Evolutionary conservation across 1,284 basidiomycete species (phyloP), one percentile per base, ranked within the genome.

Genomic region (Takashimella tepidaria): DNA sequence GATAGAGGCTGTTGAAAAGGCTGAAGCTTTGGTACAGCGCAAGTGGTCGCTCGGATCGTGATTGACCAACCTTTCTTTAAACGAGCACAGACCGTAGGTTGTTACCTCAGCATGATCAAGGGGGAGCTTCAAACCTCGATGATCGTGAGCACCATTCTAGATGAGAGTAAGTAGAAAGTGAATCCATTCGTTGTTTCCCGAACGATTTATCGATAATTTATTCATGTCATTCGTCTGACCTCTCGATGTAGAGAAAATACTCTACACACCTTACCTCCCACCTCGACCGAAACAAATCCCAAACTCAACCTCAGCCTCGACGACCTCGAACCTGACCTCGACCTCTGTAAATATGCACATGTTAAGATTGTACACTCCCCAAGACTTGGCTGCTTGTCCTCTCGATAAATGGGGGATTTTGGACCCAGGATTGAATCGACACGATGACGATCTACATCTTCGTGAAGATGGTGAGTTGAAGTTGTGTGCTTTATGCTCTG

Each of bases 321-420:
- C 50, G 16, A 46, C 47, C 46, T 41, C 54, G 13, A 48, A 45
- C 3, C 41, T 44, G n/a, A 51, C 45, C 20, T 49, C 54, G 10
- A 48, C 58, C 6, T 53, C 63, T 10, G n/a, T n/a, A n/a, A 60
- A 63, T 27, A 75, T 76, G 74, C 57, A 61, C 21, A 74, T 76
- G 72, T 58, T 74, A 20, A 53, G 71, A 6, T 59, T 76, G 23
- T 74, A 75, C 54, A 67, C 68, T 2, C 24, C 48, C 0, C 56
- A 56, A 3, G 74, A 76, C 54, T 61, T 72, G 2, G 57, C 56
- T 1, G 37, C 19, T 13, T 73, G 72, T 53, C 66, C 67, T 5
- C 41, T 66, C 12, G 74, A 76, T 55, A 73, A 70, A 48, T 76
- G 74, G 74, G 74, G 73, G 1, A 75, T 76, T 16, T 54, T 74